Percentiles rank a stretch among this genome's conserved stretches.
Conservation (phyloP, 73 alveolate genomes). For the Stentor coeruleus region DNA sequence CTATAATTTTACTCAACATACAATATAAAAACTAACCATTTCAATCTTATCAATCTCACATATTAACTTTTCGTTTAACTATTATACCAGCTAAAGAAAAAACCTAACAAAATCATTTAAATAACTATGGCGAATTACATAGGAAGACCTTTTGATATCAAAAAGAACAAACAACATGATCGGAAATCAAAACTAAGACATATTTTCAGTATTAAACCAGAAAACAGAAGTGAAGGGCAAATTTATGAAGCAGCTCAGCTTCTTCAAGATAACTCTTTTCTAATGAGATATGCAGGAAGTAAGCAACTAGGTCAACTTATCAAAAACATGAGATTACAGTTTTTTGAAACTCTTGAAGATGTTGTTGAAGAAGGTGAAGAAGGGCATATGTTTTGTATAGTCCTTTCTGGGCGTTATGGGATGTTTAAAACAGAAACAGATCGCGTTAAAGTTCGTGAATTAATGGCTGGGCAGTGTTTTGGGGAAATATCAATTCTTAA, state of each 20-base stretch:
- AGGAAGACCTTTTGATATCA: slow-evolving; percentile 10
- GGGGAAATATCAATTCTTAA: not conserved
- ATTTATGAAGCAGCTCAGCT: not conserved
- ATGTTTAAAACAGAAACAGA: not conserved
- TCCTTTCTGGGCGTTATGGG: not conserved
- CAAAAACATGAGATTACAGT: not conserved
- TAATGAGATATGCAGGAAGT: slow-evolving; percentile 1
- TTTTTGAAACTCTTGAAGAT: not conserved
- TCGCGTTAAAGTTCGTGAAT: not conserved
- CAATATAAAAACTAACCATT: no score
- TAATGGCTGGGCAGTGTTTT: not conserved
- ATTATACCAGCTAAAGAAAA: no score
- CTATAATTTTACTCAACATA: no score
- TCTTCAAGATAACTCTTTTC: not conserved
- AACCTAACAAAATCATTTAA: no score
- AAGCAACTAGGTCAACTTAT: not conserved
- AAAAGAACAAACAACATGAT: not conserved
- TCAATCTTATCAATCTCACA: no score
- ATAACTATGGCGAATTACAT: not conserved
- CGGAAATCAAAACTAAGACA: not conserved
- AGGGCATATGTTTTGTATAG: not conserved
- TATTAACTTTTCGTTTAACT: no score
- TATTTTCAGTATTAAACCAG: not conserved
- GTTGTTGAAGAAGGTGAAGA: slow-evolving; percentile 11
- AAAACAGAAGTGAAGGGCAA: not conserved